Conservation (phyloP, 768 basidiomycete species). For the Aureoboletus auriporus region DNA sequence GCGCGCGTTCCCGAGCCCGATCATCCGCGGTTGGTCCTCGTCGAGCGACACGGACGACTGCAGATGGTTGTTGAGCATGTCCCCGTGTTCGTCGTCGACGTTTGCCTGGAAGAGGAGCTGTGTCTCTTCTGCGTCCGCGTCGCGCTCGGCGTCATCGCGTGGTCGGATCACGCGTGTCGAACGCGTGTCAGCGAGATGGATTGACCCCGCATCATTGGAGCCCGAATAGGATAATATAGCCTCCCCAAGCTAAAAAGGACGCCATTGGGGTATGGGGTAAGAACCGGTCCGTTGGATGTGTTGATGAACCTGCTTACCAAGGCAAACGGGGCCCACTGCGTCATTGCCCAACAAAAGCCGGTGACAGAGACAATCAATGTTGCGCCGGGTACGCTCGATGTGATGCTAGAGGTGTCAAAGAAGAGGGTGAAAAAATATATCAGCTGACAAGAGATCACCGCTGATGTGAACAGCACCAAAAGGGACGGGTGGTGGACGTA, state of each 20-base stretch:
- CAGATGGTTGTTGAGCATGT: background rate
- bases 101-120: constrained; percentile 16
- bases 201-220: constrained; percentile 32
- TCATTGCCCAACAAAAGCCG: constrained; percentile 91
- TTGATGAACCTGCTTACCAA: constrained; percentile 47
- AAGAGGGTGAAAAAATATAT: background rate
- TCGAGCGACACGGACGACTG: constrained; percentile 1
- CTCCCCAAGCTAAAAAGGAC: constrained; percentile 64
- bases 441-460: constrained; percentile 10
- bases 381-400: constrained; percentile 62
- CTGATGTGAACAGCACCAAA: no score
- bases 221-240: constrained; percentile 71
- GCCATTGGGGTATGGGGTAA: constrained; percentile 19
- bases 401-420: constrained; percentile 49
- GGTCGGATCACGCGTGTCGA: background rate
- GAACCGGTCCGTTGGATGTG: background rate
- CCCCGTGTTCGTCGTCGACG: constrained; percentile 11
- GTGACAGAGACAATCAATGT: constrained; percentile 72
- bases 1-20: background rate
- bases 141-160: constrained; percentile 14
- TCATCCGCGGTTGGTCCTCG: background rate
- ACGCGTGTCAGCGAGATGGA: constrained; percentile 37
- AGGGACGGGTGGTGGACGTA: constrained; percentile 38
- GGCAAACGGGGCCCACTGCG: constrained; percentile 91
- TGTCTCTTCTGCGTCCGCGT: constrained; percentile 15